phyloP scores from a whole-genome alignment of 345 rosid species.

The Dipteronia sinensis region DNA sequence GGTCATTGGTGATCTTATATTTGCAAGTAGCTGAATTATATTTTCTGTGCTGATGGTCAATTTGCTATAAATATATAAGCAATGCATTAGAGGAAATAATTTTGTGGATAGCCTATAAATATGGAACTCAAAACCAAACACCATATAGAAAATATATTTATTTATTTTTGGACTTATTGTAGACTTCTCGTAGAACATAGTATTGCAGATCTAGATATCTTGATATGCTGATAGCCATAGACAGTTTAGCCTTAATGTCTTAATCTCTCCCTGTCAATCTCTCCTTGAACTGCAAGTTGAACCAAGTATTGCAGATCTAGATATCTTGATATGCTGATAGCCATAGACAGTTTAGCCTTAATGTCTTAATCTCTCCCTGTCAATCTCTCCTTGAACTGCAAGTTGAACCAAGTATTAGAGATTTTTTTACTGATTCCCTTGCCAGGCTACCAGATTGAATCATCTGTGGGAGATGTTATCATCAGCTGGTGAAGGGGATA shows the following conservation, averaged over 20 bases:
- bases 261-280: not conserved
- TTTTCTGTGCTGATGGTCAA: not conserved
- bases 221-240: not conserved
- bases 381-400: not conserved
- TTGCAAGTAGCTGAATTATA: not conserved
- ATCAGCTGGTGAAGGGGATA: not conserved
- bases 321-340: not conserved
- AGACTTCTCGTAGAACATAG: not conserved
- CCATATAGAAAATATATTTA: not conserved
- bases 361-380: not conserved
- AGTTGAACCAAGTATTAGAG: not conserved
- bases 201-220: not conserved
- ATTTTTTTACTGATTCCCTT: not conserved
- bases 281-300: not conserved
- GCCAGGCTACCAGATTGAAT: constrained; percentile 1
- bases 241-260: not conserved
- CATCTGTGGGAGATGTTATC: not conserved
- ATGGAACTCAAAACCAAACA: not conserved
- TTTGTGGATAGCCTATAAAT: not conserved
- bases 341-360: not conserved
- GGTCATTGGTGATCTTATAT: constrained; percentile 3
- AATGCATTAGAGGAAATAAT: not conserved
- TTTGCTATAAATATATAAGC: not conserved
- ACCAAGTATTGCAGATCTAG: not conserved
- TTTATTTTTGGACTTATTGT: not conserved